Evolutionary conservation across 2,329 filamentous ascomycete species (phyloP).

Genomic region (Aspergillus quadrilineatus): DNA sequence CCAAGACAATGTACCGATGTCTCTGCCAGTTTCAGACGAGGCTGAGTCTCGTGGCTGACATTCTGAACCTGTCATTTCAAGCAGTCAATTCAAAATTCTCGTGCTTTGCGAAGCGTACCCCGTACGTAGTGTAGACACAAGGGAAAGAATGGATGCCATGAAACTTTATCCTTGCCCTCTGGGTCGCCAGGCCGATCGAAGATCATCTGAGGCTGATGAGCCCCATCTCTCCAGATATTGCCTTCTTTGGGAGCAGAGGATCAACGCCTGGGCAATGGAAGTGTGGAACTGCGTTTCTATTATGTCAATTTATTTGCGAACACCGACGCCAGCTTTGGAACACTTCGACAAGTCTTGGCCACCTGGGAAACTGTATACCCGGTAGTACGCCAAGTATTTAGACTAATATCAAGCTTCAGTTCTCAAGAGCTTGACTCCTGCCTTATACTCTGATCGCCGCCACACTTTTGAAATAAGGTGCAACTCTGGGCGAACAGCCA

Average conservation of each 20-base stretch:
- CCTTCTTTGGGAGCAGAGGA: neutral
- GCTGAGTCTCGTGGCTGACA: neutral
- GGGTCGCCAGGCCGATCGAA: neutral
- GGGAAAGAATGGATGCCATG: no score
- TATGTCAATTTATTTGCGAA: neutral
- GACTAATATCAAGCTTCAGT: neutral
- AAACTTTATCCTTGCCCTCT: neutral
- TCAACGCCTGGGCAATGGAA: neutral
- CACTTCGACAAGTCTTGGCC: neutral
- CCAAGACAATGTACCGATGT: neutral
- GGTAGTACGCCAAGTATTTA: neutral
- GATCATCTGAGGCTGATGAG: neutral
- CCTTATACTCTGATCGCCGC: neutral
- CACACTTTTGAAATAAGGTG: neutral
- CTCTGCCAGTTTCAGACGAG: neutral
- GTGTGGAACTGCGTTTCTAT: conserved; percentile 14
- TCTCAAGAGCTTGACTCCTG: neutral
- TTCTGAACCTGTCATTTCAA: neutral
- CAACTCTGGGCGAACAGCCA: neutral
- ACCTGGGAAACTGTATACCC: neutral
- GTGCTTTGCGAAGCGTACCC: no score
- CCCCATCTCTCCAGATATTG: neutral
- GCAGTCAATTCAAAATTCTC: no score
- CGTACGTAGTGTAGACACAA: no score
- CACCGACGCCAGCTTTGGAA: no score